These are phyloP conservation scores for Sporisorium iseilematis-ciliati DNA, from an alignment of 1,284 basidiomycete genomes.

Conservation along the genomic window DNA sequence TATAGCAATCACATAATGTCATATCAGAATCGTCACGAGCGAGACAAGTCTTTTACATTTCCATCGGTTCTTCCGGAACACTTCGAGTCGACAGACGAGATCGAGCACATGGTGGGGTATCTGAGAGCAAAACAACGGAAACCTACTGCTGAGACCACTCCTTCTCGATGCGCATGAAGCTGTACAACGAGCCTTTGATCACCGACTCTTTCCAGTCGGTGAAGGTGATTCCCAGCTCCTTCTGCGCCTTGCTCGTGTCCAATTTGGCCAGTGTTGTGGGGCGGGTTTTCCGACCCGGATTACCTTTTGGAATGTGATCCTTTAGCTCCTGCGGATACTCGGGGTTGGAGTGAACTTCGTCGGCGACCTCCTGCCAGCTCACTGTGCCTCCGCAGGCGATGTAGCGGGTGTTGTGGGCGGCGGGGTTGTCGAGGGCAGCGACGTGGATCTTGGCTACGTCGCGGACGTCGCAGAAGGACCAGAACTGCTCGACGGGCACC, in stretches of 20 bases:
- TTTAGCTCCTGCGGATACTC: conserved; percentile 40
- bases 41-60: not conserved
- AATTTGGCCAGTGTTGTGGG: conserved; percentile 29
- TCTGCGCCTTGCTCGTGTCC: conserved; percentile 32
- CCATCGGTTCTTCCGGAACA: not conserved
- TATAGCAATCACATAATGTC: not conserved
- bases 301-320: conserved; percentile 42
- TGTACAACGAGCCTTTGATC: conserved; percentile 49
- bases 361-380: conserved; percentile 44
- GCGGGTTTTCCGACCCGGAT: conserved; percentile 22
- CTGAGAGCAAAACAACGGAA: not conserved
- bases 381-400: conserved; percentile 35
- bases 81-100: not conserved
- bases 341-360: conserved; percentile 44
- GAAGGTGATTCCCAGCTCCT: conserved; percentile 44
- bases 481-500: conserved; percentile 34
- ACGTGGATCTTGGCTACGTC: conserved; percentile 50
- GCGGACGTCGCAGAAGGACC: conserved; percentile 44
- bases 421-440: conserved; percentile 30
- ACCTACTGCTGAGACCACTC: conserved; percentile 21
- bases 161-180: conserved; percentile 51
- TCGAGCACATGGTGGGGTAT: conserved; percentile 25
- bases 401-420: conserved; percentile 29
- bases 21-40: not conserved
- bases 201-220: conserved; percentile 46